Conservation (phyloP, 2,329 filamentous ascomycete genomes). For the Domatiomyces globalis region DNA sequence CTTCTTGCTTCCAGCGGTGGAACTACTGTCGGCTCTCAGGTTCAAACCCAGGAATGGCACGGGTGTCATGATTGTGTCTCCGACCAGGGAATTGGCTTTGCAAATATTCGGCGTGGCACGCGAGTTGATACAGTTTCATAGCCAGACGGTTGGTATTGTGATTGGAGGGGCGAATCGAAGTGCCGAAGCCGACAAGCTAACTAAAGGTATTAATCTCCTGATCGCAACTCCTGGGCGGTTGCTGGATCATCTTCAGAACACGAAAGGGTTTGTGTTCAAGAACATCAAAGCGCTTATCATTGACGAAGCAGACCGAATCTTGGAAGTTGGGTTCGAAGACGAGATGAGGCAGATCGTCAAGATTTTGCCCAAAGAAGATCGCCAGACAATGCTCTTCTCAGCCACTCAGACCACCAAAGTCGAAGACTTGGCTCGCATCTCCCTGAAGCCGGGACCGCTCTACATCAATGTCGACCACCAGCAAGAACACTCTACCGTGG, state of each 20-base stretch:
- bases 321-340: constrained; percentile 93
- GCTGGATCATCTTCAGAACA: constrained; percentile 88
- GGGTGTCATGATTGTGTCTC: constrained; percentile 82
- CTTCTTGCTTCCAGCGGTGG: constrained; percentile 85
- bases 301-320: constrained; percentile 89
- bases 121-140: constrained; percentile 84
- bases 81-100: constrained; percentile 81
- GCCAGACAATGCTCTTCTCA: constrained; percentile 97
- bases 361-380: constrained; percentile 71
- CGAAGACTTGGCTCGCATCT: constrained; percentile 89
- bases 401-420: constrained; percentile 98
- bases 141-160: constrained; percentile 88
- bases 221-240: constrained; percentile 88
- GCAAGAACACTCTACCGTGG: constrained; percentile 81
- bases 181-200: constrained; percentile 85
- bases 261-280: constrained; percentile 77
- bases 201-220: constrained; percentile 84
- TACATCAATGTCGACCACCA: constrained; percentile 95
- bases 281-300: constrained; percentile 86
- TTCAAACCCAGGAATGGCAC: constrained; percentile 94
- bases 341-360: constrained; percentile 96
- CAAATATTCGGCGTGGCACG: constrained; percentile 93
- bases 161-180: constrained; percentile 87
- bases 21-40: constrained; percentile 76
- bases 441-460: constrained; percentile 72